phyloP scores from a whole-genome alignment of 768 basidiomycete genomes.

The Rhodotorula sphaerocarpa region DNA sequence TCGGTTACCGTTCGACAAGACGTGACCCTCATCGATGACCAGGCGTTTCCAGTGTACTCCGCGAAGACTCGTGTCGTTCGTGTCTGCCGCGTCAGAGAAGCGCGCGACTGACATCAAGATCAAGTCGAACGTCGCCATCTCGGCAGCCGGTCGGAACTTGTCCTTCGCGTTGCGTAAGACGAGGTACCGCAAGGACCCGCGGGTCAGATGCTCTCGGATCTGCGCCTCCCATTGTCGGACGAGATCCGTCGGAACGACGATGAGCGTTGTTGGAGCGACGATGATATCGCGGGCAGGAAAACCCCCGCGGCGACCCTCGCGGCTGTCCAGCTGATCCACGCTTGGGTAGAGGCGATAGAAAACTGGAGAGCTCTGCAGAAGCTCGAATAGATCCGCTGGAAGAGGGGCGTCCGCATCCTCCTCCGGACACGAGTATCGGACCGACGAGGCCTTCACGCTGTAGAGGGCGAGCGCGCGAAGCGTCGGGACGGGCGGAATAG shows the following conservation, averaged over 20 bases:
- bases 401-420: background rate
- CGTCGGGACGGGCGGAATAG: conserved; percentile 5
- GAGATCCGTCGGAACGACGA: conserved; percentile 42
- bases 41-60: conserved; percentile 34
- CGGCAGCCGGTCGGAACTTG: conserved; percentile 27
- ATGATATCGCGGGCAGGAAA: conserved; percentile 31
- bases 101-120: conserved; percentile 31
- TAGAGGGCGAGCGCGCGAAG: conserved; percentile 11
- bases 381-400: background rate
- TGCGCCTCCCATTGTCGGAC: conserved; percentile 42
- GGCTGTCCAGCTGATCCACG: conserved; percentile 23
- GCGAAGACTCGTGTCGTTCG: conserved; percentile 6
- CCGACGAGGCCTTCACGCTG: conserved; percentile 4
- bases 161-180: conserved; percentile 33
- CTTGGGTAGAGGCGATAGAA: conserved; percentile 26
- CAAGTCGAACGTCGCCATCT: conserved; percentile 39
- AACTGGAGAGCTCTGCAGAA: conserved; percentile 6
- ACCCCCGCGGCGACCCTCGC: conserved; percentile 14
- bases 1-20: conserved; percentile 2
- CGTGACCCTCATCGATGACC: conserved; percentile 37
- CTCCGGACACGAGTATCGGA: conserved; percentile 1
- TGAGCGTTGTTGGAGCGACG: conserved; percentile 40
- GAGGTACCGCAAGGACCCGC: conserved; percentile 33
- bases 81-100: conserved; percentile 23
- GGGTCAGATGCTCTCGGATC: conserved; percentile 39